Evolutionary conservation across 2,329 filamentous ascomycete species (phyloP), one percentile per base, ranked within the genome.

Genomic region (Fonsecaea monophora): DNA sequence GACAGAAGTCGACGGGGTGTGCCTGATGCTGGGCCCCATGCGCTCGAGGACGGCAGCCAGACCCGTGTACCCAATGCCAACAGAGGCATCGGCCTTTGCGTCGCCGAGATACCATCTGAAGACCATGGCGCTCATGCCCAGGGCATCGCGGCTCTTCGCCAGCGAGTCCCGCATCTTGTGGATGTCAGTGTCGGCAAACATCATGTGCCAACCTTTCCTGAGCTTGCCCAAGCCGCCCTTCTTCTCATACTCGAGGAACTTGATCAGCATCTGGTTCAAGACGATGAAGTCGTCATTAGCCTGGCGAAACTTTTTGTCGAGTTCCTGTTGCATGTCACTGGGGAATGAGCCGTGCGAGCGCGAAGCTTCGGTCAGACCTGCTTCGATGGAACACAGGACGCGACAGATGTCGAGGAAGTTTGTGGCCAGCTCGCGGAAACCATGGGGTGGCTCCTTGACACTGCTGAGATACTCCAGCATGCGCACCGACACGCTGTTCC

Each of bases 331-430:
- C 76, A 90, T 85, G 63, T 90, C 88, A 4, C 78, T 72, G 0
- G 89, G 87, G 18, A 90, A 82, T 15, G 81, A 78, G 70, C 86
- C 84, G 15, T 80, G 78, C 21, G 81, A 82, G 48, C 82, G 81
- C 35, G 81, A 77, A 53, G 81, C 83, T 71, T 87, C 84, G n/a
- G 79, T 77, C 61, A 91, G 81, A 4, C 89, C 89, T 25, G 86
- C 84, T 76, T 90, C 88, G 68, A 91, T 87, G n/a, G 86, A 85
- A 82, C 88, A 90, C 50, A 91, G 80, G 50, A 88, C 85, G 62
- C 87, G 84, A 75, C 86, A 89, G 4, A 87, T 86, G 64, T 90
- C 88, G 65, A 92, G 83, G 73, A 91, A 90, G 70, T 89, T 87
- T 68, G 85, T 83, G 9, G 89, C 87, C 21, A 91, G 82, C 32